Conservation (phyloP, 495 filamentous ascomycete species). For the Aspergillus asperescens region DNA sequence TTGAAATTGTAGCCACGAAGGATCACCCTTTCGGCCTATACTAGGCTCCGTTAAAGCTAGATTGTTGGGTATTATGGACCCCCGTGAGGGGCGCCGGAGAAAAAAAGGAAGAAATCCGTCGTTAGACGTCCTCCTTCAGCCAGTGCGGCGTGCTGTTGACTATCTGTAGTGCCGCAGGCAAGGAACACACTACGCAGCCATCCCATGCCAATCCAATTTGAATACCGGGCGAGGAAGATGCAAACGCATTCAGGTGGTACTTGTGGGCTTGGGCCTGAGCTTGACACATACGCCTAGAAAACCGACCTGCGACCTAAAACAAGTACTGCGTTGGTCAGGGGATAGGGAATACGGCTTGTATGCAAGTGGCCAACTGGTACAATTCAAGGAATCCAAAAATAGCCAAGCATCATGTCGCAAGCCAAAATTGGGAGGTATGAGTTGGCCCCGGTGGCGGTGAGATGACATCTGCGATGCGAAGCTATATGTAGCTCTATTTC, state of each 20-base stretch:
- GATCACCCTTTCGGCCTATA: not conserved
- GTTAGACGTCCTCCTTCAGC: constrained; percentile 2
- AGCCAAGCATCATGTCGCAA: constrained; percentile 6
- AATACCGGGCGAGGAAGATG: constrained; percentile 4
- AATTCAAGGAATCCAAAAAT: not conserved
- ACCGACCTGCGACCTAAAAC: not conserved
- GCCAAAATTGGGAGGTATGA: constrained; percentile 4
- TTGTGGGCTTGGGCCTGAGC: not conserved
- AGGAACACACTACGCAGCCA: not conserved
- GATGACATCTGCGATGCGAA: not conserved
- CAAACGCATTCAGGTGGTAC: constrained; percentile 13
- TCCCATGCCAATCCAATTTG: not conserved
- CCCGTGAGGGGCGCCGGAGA: not conserved
- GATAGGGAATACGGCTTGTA: not conserved
- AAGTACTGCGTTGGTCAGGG: not conserved
- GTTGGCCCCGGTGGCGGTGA: not conserved
- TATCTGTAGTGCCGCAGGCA: constrained; percentile 7
- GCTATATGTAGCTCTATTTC: constrained; percentile 13
- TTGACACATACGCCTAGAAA: constrained; percentile 1
- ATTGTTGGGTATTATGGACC: not conserved
- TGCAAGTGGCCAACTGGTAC: not conserved
- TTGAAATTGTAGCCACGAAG: not conserved
- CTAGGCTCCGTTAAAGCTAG: constrained; percentile 4
- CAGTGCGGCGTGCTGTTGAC: constrained; percentile 15
- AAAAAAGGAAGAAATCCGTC: constrained; percentile 1